Base-by-base conservation (phyloP, 495 filamentous ascomycete genomes). In the Pseudomonodictys pantanalensis region DNA sequence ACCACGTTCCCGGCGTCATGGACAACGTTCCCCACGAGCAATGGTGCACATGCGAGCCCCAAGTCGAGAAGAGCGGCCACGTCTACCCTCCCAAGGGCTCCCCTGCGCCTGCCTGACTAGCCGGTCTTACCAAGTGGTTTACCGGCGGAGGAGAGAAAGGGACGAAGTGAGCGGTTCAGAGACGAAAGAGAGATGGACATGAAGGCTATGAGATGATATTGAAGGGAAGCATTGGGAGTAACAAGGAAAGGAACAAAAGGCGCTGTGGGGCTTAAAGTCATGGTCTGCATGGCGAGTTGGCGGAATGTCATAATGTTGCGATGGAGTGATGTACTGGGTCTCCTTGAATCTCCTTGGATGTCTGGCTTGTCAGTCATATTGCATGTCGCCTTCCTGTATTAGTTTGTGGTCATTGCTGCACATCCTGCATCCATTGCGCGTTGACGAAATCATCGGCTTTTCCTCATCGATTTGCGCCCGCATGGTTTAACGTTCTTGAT, bases 41-140 rank as follows among this genome's bases (percentile, higher is more conserved):
- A 17, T 71, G 73, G 42, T 84, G 77, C 69, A 75, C 75, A 2
- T 83, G 81, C 63, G 75, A 66, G 29, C 73, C 73, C 28, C 70
- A 73, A 59, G 64, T 74, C 46, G 71, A 73, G 62, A 65, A 58
- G 38, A 69, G 68, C 11, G 72, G 73, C 2, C 65, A 64, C 18
- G n/a, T 62, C 51, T 75, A 72, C 48, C 72, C 72, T 24, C 71
- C 71, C n/a, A 67, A 46, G 59, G 59, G 50, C 3, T 39, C 43
- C 2, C 33, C n/a, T n/a, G n/a, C 35, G 53, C 49, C 45, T 26
- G 52, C 50, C 23, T 67, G 64, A 67, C 64, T 67, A 48, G 23
- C 46, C 15, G 57, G 52, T 12, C 35, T 42, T 22, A 30, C 50
- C 7, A 29, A 38, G 4, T 62, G 58, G 60, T 47, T 47, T 4